These are phyloP conservation scores for Ceratobasidium sp. DNA, from an alignment of 1,284 basidiomycete species.

Conservation along the genomic window DNA sequence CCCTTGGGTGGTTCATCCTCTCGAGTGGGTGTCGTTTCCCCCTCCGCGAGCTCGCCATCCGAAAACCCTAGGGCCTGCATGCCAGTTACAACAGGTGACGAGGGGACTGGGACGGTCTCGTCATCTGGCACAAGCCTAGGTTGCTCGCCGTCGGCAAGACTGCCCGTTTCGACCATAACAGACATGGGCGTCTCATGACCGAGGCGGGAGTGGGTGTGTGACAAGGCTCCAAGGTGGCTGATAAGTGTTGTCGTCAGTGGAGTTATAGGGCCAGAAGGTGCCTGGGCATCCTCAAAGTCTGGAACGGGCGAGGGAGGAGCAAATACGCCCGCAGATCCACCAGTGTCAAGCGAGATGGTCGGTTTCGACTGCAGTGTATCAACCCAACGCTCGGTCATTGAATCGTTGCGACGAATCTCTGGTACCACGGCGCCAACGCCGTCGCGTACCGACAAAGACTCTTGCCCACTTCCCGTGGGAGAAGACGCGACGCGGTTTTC, in stretches of 20 bases:
- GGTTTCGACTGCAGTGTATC: slow-evolving; percentile 29
- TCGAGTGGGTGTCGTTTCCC: slow-evolving; percentile 29
- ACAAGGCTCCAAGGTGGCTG: slow-evolving; percentile 18
- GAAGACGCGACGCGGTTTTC: slow-evolving; percentile 13
- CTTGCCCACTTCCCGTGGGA: slow-evolving; percentile 20
- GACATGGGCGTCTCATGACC: slow-evolving; percentile 45
- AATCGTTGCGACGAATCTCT: slow-evolving; percentile 33
- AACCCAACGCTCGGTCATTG: slow-evolving; percentile 39
- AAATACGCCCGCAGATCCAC: neutral
- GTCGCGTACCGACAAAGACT: neutral
- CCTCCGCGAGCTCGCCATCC: slow-evolving; percentile 18
- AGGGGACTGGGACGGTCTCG: slow-evolving; percentile 8
- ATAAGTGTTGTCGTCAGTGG: slow-evolving; percentile 31
- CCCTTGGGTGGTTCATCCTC: slow-evolving; percentile 19
- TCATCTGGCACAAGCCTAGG: slow-evolving; percentile 40
- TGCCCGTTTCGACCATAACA: slow-evolving; percentile 47
- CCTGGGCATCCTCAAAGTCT: slow-evolving; percentile 29
- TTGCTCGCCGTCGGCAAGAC: slow-evolving; percentile 43
- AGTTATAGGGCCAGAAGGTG: slow-evolving; percentile 25
- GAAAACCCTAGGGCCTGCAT: slow-evolving; percentile 31
- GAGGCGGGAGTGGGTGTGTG: slow-evolving; percentile 13
- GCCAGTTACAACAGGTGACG: slow-evolving; percentile 33
- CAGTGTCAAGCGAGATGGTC: slow-evolving; percentile 6
- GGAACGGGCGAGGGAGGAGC: slow-evolving; percentile 38
- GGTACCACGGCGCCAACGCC: neutral